phyloP scores from a whole-genome alignment of 2,329 filamentous ascomycete genomes.

The Apiospora phragmitis region DNA sequence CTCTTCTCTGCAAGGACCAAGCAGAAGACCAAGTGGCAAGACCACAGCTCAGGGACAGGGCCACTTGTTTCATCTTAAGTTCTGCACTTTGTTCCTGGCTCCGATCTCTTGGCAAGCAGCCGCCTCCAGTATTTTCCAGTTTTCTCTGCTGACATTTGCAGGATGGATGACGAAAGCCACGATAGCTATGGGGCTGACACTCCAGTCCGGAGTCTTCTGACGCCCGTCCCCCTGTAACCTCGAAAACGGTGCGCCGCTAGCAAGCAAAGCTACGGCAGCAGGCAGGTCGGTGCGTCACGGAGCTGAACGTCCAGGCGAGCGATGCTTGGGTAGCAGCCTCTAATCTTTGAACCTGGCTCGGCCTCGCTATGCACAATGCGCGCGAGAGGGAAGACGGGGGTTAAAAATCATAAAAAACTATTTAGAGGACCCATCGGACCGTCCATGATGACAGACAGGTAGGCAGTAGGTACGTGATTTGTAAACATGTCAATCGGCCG shows the following conservation, averaged over 20 bases:
- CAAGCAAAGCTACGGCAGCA: background rate
- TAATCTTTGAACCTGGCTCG: background rate
- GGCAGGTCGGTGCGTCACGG: background rate
- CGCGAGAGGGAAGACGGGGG: background rate
- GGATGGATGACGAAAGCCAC: background rate
- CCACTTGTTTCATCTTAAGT: conserved; percentile 4
- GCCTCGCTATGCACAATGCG: background rate
- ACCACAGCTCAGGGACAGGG: background rate
- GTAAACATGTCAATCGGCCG: background rate
- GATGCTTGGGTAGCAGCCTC: background rate
- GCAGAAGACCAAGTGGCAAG: background rate
- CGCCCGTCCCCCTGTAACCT: background rate
- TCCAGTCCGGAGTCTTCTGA: background rate
- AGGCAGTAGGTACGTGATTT: background rate
- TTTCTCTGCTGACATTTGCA: background rate
- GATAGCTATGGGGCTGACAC: background rate
- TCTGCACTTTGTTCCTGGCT: background rate
- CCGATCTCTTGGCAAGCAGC: conserved; percentile 7
- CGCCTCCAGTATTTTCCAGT: background rate
- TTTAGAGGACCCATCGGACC: background rate
- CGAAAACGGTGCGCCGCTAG: background rate
- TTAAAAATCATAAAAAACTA: background rate
- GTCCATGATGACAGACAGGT: background rate
- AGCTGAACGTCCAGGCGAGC: background rate
- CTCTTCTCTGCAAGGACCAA: too few species aligned